Evolutionary conservation across 176 grass and related monocot genomes (phyloP).

Genomic region (Zoysia pacifica): DNA sequence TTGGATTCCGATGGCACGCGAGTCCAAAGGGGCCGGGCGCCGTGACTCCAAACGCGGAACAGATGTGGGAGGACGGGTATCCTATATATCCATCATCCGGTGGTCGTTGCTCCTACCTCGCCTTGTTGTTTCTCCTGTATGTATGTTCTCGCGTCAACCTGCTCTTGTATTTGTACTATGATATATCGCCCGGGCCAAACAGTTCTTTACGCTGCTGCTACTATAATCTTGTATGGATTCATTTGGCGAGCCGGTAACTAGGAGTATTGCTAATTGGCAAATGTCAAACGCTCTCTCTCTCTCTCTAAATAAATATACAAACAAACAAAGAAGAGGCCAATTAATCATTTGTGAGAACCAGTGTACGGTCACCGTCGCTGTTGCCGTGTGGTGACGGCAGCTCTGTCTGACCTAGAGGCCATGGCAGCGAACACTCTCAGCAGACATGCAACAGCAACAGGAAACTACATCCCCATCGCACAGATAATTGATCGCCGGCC

Average conservation of each 20-base stretch:
- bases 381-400: not conserved
- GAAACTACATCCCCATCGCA: not conserved
- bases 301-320: not conserved
- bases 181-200: not conserved
- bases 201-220: not conserved
- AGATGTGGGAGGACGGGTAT: not conserved
- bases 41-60: not conserved
- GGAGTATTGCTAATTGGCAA: not conserved
- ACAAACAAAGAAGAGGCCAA: not conserved
- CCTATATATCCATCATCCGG: not conserved
- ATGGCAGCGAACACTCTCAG: constrained; percentile 17
- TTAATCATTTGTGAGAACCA: constrained; percentile 11
- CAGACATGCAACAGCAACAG: too few relatives aligned
- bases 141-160: not conserved
- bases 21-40: constrained; percentile 19
- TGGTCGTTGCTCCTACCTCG: not conserved
- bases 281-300: not conserved
- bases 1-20: constrained; percentile 39
- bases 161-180: too few relatives aligned
- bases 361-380: not conserved
- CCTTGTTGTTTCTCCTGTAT: not conserved
- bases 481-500: not conserved
- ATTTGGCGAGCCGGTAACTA: too few relatives aligned
- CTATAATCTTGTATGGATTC: not conserved
- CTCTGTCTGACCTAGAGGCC: constrained; percentile 21